Base-by-base conservation (phyloP, 306 rosid species). In the Ormosia semicastrata region DNA sequence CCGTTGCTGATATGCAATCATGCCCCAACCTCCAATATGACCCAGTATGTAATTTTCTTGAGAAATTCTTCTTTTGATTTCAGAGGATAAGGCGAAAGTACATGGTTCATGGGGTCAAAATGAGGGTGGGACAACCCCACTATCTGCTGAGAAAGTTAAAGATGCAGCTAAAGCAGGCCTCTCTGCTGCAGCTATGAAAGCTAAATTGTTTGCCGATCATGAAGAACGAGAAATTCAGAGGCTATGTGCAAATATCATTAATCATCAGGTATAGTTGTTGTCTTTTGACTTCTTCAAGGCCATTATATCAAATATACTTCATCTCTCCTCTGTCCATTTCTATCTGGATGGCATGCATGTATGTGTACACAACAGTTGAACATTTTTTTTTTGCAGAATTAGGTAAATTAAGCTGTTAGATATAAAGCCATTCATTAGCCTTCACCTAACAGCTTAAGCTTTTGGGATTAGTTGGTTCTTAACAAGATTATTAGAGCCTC, bases 201-300 rank as follows among this genome's bases (percentile, higher is more conserved):
- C 99, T 33, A 96, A 96, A 86, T 85, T 92, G 73, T 96, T 96
- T 87, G 98, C 98, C 0, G 99, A 96, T 81, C 98, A 96, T 39
- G 99, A 96, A 91, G 99, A 96, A 85, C 89, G 99, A n/a, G 99
- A 96, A 90, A 96, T 96, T 79, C 99, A 96, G 91, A 92, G 99
- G 81, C 84, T 94, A 68, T 96, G 97, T 75, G 99, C 98, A 68
- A 96, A 92, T 85, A 94, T 96, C 7, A 82, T 96, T 74, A 96
- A 90, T 37, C 99, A 96, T 85, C 97, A 96, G 98, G 99, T 96
- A 90, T 76, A 47, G 14, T 74, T 24, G 11, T 58, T 79, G 40
- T 78, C 75, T 78, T 78, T 66, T 9, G 7, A 47, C 8, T 14
- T 40, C 18, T 74, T 52, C 71, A 44, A 47, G 24, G 24, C 24